These are phyloP conservation scores for Blastomyces silverae DNA, from an alignment of 2,329 filamentous ascomycete genomes.

Conservation along the genomic window DNA sequence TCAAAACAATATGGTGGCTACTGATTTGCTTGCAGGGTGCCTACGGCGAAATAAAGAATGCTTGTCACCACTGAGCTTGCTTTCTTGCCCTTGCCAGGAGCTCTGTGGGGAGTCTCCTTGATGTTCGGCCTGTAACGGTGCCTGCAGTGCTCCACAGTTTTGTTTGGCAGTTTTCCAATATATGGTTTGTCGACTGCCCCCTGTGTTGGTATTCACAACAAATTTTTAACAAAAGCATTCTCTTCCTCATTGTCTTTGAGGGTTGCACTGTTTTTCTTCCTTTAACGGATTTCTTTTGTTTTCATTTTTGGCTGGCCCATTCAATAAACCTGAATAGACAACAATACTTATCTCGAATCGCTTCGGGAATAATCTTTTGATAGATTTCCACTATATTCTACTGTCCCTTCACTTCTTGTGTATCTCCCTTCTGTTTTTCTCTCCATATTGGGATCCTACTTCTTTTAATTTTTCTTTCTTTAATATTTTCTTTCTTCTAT, in stretches of 20 bases:
- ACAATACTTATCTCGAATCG: conserved; percentile 12
- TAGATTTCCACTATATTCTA: conserved; percentile 15
- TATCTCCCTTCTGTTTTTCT: conserved; percentile 18
- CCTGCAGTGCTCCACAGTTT: not conserved
- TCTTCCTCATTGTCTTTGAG: conserved; percentile 7
- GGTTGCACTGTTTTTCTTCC: conserved; percentile 5
- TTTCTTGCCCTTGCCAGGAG: not conserved
- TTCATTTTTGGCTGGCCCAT: conserved; percentile 2
- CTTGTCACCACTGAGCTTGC: not conserved
- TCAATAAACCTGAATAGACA: conserved; percentile 14
- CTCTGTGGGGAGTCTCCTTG: not conserved
- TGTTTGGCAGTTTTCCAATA: conserved; percentile 5
- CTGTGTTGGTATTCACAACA: conserved; percentile 10
- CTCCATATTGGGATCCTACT: conserved; percentile 12
- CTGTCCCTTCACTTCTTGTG: conserved; percentile 17
- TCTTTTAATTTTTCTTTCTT: conserved; percentile 18
- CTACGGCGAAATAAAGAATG: conserved; percentile 1
- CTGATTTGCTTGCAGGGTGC: conserved; percentile 1
- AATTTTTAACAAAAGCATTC: conserved; percentile 5
- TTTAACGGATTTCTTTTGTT: conserved; percentile 15
- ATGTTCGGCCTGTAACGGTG: conserved; percentile 5
- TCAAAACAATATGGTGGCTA: conserved; percentile 2
- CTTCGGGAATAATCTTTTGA: conserved; percentile 15
- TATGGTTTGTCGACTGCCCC: conserved; percentile 6
- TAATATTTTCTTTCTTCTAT: conserved; percentile 23